Evolutionary conservation across 495 filamentous ascomycete genomes (phyloP).

Genomic region (Tirmania nivea): DNA sequence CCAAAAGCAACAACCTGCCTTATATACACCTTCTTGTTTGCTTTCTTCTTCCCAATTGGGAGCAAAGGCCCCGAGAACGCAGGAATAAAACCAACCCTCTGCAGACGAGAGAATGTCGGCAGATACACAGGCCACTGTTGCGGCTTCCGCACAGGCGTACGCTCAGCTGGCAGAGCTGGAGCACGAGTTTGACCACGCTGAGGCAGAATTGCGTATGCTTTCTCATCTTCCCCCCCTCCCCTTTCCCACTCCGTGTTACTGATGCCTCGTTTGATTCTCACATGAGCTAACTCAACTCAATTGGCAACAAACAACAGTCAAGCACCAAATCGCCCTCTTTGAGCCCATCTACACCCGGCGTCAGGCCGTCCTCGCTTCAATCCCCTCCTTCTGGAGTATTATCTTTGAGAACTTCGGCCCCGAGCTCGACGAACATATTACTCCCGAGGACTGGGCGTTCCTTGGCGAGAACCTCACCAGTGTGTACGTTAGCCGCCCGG

Average conservation of each 20-base stretch:
- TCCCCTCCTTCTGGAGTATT: background rate
- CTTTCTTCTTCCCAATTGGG: too few relatives aligned
- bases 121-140: too few relatives aligned
- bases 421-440: background rate
- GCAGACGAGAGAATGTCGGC: too few relatives aligned
- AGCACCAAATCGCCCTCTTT: background rate
- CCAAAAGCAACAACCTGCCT: too few relatives aligned
- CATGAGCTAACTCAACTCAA: too few relatives aligned
- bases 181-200: background rate
- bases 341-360: background rate
- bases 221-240: too few relatives aligned
- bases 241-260: too few relatives aligned
- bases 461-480: background rate
- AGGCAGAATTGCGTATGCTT: background rate
- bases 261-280: too few relatives aligned
- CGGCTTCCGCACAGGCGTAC: background rate
- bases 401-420: background rate
- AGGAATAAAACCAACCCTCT: too few relatives aligned
- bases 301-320: background rate
- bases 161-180: background rate
- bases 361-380: background rate
- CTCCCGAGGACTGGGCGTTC: background rate
- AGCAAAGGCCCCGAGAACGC: too few relatives aligned
- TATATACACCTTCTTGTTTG: too few relatives aligned
- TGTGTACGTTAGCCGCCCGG: slow-evolving; percentile 13